Evolutionary conservation across 2,329 filamentous ascomycete species (phyloP), one percentile per base, ranked within the genome.

Genomic region (Colletotrichum ledebouriae): DNA sequence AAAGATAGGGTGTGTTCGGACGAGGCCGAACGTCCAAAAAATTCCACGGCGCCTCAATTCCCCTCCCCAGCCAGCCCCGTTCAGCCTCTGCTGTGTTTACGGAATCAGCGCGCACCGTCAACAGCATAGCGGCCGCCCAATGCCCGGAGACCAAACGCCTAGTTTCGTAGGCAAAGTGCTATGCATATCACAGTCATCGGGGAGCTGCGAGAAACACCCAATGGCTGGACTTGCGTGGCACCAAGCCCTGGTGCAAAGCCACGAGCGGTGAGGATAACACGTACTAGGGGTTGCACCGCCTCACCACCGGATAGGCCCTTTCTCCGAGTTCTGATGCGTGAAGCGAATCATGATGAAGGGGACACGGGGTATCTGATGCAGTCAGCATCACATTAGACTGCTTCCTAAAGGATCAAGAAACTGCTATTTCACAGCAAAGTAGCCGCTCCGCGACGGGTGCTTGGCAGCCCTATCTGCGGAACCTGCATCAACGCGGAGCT

Each of bases 201-300:
- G 11, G 37, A 12, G 11, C 37, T 15, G 37, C 37, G 37, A 13
- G 13, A 11, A 13, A 10, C 11, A 39, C 10, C 37, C 34, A 29
- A n/a, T 7, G n/a, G 29, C 34, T 12, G 55, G 12, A 13, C 9
- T 11, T 13, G 17, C 41, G 50, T 62, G 37, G 58, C 46, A 59
- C 58, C 29, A 49, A 58, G n/a, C 49, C 44, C 20, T 15, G 33
- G 39, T 49, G 50, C 52, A 57, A 15, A 59, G 61, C 61, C 66
- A 65, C 47, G 41, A 50, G 66, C 66, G 61, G 66, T 68, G 61
- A 65, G 55, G 55, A 59, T 60, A 65, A 63, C 59, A 56, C 39
- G 49, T 50, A 56, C 25, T 29, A 55, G 46, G 56, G 57, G 57
- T 62, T 55, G 66, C 41, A 44, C 66, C 46, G 61, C 33, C 56